Conservation (phyloP, 805 yeast genomes). For the Barnettozyma siamensis region DNA sequence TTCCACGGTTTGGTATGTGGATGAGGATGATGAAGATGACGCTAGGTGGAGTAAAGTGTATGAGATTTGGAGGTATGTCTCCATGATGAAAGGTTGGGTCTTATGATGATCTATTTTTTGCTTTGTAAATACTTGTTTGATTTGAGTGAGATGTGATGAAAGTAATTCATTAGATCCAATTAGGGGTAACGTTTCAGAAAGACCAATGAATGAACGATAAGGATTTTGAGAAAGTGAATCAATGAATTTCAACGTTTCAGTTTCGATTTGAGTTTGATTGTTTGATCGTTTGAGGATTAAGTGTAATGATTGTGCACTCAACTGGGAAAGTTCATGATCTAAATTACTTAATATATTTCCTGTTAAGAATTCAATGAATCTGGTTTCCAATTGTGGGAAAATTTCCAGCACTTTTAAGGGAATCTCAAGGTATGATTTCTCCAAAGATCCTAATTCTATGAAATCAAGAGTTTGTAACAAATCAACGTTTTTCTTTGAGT, state of each 20-base stretch:
- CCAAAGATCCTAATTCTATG: constrained; percentile 38
- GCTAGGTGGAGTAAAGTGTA: constrained; percentile 5
- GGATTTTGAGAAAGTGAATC: constrained; percentile 8
- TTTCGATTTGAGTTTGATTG: background rate
- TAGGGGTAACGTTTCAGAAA: constrained; percentile 17
- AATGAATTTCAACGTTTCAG: constrained; percentile 6
- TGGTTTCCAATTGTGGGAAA: constrained; percentile 18
- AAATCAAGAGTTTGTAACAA: constrained; percentile 59
- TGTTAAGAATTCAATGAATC: constrained; percentile 30
- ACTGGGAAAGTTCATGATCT: constrained; percentile 37
- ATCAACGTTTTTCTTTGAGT: constrained; percentile 34
- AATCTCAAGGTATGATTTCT: constrained; percentile 34
- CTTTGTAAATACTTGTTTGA: constrained; percentile 3
- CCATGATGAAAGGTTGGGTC: constrained; percentile 17
- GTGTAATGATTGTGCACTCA: constrained; percentile 36
- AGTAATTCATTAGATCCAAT: background rate
- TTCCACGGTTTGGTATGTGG: background rate
- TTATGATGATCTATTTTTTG: constrained; percentile 21
- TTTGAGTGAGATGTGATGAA: background rate
- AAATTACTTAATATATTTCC: constrained; percentile 28
- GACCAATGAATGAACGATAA: constrained; percentile 17
- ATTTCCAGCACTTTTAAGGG: constrained; percentile 26
- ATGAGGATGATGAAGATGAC: background rate
- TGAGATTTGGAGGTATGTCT: constrained; percentile 24
- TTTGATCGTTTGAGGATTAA: constrained; percentile 9